Evolutionary conservation across 805 yeast genomes (phyloP), one percentile per base, ranked within the genome.

Genomic region (Lachancea lanzarotensis): DNA sequence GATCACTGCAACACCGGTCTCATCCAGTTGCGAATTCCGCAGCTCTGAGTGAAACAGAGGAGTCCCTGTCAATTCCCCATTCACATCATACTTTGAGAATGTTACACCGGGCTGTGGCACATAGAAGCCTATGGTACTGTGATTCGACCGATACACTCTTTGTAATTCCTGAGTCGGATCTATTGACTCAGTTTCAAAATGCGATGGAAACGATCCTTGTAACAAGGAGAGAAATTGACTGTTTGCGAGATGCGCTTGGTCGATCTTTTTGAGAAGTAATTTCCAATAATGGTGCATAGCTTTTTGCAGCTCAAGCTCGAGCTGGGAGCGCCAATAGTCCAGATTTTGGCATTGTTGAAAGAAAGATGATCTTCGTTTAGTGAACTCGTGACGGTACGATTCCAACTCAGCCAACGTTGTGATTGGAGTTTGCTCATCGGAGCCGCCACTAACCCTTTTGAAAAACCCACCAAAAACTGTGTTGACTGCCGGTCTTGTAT

Each of bases 301-400:
- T 18, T 43, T 43, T 29, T 38, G 38, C 25, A 43, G 38, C 15
- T 38, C 46, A 9, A 43, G 19, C 33, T 43, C 46, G 2, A 43
- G 35, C 25, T 43, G 35, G 5, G 40, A 17, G 10, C 42, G 42
- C 37, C 41, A 36, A 30, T 38, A 38, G 30, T 43, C 46, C 20
- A 43, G 29, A 16, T 31, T 27, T 26, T 38, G 42, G 25, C 46
- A 43, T 12, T 33, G 25, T 29, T 43, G 38, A 33, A 43, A 38
- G 32, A 27, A 30, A 10, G n/a, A 11, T 2, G 16, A 16, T n/a
- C 32, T 35, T 3, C 25, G 3, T 11, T 25, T 19, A 5, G n/a
- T 12, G 13, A 43, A 33, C 7, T 37, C 38, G 5, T 26, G 15
- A 12, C 19, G 46, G 15, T 19, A 13, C 18, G 13, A 1, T 9